phyloP scores from a whole-genome alignment of 345 rosid genomes.

The Angophora floribunda region DNA sequence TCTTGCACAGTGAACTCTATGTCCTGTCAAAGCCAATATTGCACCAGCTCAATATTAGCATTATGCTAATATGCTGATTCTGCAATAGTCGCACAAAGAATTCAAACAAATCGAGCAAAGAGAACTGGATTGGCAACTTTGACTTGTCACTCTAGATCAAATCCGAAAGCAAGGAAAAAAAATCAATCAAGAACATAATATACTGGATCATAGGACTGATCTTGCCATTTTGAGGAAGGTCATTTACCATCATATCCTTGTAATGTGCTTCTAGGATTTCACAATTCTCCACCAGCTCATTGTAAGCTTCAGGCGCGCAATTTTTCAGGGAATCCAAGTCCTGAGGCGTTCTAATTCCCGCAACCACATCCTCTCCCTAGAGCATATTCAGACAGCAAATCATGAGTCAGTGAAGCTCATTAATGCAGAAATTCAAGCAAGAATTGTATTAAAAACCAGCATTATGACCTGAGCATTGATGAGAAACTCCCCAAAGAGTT shows the following conservation, averaged over 20 bases:
- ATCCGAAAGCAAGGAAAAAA: background rate
- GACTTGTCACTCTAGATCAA: background rate
- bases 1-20: slow-evolving; percentile 98
- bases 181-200: background rate
- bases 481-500: slow-evolving; percentile 87
- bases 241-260: slow-evolving; percentile 88
- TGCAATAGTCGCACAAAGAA: background rate
- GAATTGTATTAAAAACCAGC: background rate
- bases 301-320: slow-evolving; percentile 72
- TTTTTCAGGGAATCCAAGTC: slow-evolving; percentile 69
- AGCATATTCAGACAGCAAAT: background rate
- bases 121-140: background rate
- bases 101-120: background rate
- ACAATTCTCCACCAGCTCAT: slow-evolving; percentile 84
- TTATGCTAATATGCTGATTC: background rate
- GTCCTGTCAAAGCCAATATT: slow-evolving; percentile 29
- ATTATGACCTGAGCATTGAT: slow-evolving; percentile 80
- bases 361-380: slow-evolving; percentile 96
- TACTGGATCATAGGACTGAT: background rate
- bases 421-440: background rate
- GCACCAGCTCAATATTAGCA: background rate
- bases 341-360: slow-evolving; percentile 92
- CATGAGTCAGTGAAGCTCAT: background rate
- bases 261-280: slow-evolving; percentile 77
- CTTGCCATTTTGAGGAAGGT: background rate